A percentile compares a stretch with the other conserved stretches of the same genome.
Evolutionary conservation across 75 land plant species (phyloP).

Genomic region (Pseudotsuga menziesii): DNA sequence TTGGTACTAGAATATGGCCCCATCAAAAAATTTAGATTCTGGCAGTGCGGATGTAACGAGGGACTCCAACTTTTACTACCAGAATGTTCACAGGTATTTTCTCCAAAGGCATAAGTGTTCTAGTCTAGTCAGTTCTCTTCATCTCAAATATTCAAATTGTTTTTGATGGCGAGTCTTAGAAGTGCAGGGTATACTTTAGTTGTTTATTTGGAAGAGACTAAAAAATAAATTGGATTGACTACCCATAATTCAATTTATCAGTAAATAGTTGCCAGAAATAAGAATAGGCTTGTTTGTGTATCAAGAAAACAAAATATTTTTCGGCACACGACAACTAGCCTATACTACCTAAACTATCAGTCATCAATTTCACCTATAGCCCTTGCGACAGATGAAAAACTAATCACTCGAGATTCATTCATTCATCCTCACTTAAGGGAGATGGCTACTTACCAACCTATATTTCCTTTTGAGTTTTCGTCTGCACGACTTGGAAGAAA

Average conservation of each 20-base stretch:
- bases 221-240: background rate
- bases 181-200: background rate
- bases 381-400: background rate
- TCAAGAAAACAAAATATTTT: background rate
- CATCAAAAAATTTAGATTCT: no score
- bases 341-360: background rate
- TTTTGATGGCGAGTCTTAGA: background rate
- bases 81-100: no score
- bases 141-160: no score
- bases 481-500: no score
- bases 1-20: no score
- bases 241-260: background rate
- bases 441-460: conserved; percentile 86
- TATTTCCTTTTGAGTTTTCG: conserved; percentile 92
- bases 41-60: no score
- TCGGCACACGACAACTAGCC: background rate
- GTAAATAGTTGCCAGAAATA: background rate
- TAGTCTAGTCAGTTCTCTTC: no score
- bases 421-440: conserved; percentile 76
- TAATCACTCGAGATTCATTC: conserved; percentile 55
- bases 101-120: no score
- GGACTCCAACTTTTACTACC: no score
- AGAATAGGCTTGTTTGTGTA: background rate
- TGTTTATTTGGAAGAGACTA: background rate
- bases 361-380: conserved; percentile 6